Percentiles rank a stretch among this genome's conserved stretches.
These are phyloP conservation scores for Blepharisma japonicum DNA, from an alignment of 73 alveolate genomes.

Conservation along the genomic window DNA sequence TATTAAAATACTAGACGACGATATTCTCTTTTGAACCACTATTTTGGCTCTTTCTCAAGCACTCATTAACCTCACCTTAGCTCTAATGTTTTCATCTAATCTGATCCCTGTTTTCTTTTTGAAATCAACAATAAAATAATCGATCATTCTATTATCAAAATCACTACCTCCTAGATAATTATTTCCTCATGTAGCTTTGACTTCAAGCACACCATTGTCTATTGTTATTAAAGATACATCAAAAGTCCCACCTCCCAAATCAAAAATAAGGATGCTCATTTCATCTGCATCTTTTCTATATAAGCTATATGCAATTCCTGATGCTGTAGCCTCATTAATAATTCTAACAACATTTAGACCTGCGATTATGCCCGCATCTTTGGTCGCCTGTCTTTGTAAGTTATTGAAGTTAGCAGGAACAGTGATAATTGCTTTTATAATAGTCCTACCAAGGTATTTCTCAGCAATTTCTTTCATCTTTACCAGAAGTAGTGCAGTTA, in stretches of 20 bases:
- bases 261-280: conserved; percentile 63
- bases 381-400: conserved; percentile 92
- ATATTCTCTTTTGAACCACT: too few relatives aligned
- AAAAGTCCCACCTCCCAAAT: conserved; percentile 88
- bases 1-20: too few relatives aligned
- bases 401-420: conserved; percentile 81
- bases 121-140: conserved; percentile 49
- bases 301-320: conserved; percentile 80
- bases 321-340: conserved; percentile 90
- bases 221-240: conserved; percentile 80
- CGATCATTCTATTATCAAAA: conserved; percentile 75
- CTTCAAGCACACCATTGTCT: conserved; percentile 86
- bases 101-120: conserved; percentile 72
- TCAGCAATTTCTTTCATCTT: conserved; percentile 63
- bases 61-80: conserved; percentile 80
- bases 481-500: conserved; percentile 65
- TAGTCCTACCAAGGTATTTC: not conserved
- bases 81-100: conserved; percentile 69
- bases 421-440: not conserved
- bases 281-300: conserved; percentile 48
- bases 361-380: conserved; percentile 90
- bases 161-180: conserved; percentile 93
- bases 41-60: conserved; percentile 95
- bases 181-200: conserved; percentile 85
- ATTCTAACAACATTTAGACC: conserved; percentile 86